Base-by-base conservation (phyloP, 169 alveolate genomes). In the Plasmodium gonderi region DNA sequence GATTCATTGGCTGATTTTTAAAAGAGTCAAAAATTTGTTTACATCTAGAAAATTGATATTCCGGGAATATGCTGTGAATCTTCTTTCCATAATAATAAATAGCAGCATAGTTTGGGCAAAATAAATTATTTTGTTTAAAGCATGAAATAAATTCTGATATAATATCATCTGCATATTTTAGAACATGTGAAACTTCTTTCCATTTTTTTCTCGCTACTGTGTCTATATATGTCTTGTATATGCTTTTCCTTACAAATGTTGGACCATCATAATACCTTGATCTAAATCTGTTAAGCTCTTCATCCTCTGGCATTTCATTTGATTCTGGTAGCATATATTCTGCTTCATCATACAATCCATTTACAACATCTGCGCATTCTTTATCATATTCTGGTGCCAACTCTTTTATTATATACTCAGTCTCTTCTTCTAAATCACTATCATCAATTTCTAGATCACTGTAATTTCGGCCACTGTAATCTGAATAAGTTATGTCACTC, bases 51-150 rank as follows among this genome's bases (percentile, higher is more conserved):
- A 74, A 74, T 20, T 44, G 38, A 36, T 36, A 74, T 26, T 31
- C 54, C 5, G 85, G 69, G 12, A n/a, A 17, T 42, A 77, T 8
- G 3, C 67, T 17, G 7, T 77, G 36, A 42, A 77, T 77, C 36
- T 54, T 77, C 45, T 45, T 9, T 17, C 72, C 69, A 42, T 77
- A 77, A 77, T 77, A 77, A 77, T 77, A 60, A 45, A 31, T 23
- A 29, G 60, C 36, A 29, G 72, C 12, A 0, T 44, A 49, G 2
- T 20, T 33, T 3, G n/a, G 38, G 20, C 72, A 26, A 26, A 42
- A 38, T 29, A 31, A 31, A 26, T 20, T 44, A 11, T 77, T 44
- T 17, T 23, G 17, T 20, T 77, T 77, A 36, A 38, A 42, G 60
- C 65, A 29, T 44, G 49, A 23, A 20, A 14, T 77, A 17, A 77